Percentiles rank a stretch among this genome's conserved stretches.
Evolutionary conservation across 148 eudicot species (phyloP).

Genomic region (Cornus controversa): DNA sequence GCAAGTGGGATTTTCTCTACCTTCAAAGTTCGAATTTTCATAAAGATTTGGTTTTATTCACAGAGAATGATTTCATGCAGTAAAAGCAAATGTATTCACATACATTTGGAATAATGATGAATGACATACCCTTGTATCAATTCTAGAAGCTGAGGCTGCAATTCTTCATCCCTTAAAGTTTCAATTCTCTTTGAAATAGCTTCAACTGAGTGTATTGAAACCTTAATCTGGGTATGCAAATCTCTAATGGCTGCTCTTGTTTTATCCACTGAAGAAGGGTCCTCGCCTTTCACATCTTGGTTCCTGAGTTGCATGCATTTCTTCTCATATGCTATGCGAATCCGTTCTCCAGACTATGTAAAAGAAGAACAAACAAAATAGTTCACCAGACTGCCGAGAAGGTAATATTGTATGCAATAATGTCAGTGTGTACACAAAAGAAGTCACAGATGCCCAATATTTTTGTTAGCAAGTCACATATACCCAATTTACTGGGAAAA

Average conservation of each 20-base stretch:
- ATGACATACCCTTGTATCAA: conserved; percentile 75
- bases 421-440: no score
- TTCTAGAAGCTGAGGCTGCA: conserved; percentile 87
- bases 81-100: not conserved
- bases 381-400: not conserved
- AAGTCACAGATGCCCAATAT: no score
- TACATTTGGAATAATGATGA: not conserved
- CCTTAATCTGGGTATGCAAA: conserved; percentile 84
- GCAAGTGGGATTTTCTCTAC: not conserved
- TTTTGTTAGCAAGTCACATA: no score
- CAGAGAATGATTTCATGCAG: conserved; percentile 1
- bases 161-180: conserved; percentile 81
- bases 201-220: conserved; percentile 92
- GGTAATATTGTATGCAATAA: no score
- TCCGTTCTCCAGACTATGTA: conserved; percentile 73
- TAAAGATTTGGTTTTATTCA: not conserved
- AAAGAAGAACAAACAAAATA: conserved; percentile 7
- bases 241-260: conserved; percentile 74
- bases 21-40: not conserved
- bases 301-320: conserved; percentile 72
- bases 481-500: not conserved
- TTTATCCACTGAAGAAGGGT: conserved; percentile 68
- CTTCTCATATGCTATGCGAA: conserved; percentile 85
- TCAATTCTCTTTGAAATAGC: conserved; percentile 89
- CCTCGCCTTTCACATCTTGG: conserved; percentile 84